Conservation (phyloP, 345 rosid genomes). For the thale cress (Arabidopsis thaliana) region DNA sequence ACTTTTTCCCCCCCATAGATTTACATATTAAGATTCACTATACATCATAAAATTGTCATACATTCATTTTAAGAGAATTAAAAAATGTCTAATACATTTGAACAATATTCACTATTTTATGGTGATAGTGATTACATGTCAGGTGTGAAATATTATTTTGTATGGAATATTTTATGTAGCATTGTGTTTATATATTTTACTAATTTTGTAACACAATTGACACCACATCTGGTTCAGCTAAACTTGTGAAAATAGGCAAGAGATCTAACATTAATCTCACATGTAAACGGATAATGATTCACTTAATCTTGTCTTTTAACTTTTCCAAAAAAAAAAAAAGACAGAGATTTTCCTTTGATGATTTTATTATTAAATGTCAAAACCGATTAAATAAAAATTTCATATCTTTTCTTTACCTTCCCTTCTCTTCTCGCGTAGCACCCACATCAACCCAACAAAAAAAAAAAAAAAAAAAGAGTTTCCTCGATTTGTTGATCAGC, state of each 20-base stretch:
- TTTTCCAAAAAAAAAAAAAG: background rate
- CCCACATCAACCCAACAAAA: conserved; percentile 30
- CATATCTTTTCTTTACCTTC: conserved; percentile 51
- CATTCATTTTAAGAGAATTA: background rate
- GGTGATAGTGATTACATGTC: conserved; percentile 8
- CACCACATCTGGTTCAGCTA: background rate
- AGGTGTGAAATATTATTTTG: background rate
- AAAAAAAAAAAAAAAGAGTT: conserved; percentile 32
- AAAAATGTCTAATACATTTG: background rate
- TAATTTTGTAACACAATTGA: conserved; percentile 1
- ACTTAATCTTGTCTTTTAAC: conserved; percentile 25
- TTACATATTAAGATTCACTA: background rate
- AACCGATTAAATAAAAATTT: conserved; percentile 22
- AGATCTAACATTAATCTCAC: conserved; percentile 27
- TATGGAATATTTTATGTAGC: background rate
- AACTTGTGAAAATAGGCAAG: background rate
- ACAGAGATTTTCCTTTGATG: conserved; percentile 16
- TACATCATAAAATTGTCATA: background rate
- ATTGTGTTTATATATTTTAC: background rate
- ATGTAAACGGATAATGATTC: conserved; percentile 36
- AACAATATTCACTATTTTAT: background rate
- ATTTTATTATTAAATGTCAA: conserved; percentile 23
- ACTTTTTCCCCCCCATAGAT: background rate
- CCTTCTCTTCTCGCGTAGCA: conserved; percentile 50
- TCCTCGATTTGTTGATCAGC: conserved; percentile 90